phyloP scores from a whole-genome alignment of 192 early-diverging fungal genomes.

The Spizellomyces punctatus region DNA sequence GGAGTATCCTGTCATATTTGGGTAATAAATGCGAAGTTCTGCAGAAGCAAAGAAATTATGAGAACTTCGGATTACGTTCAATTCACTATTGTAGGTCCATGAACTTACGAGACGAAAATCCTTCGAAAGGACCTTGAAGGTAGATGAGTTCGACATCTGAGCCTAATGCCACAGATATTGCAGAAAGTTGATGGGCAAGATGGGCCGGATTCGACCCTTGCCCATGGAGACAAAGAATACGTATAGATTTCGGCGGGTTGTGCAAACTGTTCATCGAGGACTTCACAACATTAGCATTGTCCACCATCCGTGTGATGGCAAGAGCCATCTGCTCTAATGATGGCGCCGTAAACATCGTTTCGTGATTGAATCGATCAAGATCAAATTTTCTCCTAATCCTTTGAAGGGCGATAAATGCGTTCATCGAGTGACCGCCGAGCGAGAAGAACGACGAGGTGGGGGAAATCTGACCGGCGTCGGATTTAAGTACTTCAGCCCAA shows the following conservation, averaged over 20 bases:
- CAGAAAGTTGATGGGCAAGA: neutral
- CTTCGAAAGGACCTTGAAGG: neutral
- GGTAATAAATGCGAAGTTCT: neutral
- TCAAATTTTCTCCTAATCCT: too few relatives aligned
- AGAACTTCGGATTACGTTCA: neutral
- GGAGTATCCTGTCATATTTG: neutral
- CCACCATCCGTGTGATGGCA: too few relatives aligned
- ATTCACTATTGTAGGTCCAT: neutral
- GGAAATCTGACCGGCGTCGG: neutral
- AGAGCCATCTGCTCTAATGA: too few relatives aligned
- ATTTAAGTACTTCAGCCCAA: conserved; percentile 8
- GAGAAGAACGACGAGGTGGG: conserved; percentile 36
- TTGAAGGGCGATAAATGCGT: too few relatives aligned
- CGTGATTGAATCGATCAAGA: too few relatives aligned
- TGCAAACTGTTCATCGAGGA: too few relatives aligned
- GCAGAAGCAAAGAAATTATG: neutral
- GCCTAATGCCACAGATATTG: too few relatives aligned
- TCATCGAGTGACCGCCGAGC: conserved; percentile 45
- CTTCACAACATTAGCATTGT: too few relatives aligned
- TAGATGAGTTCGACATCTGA: too few relatives aligned
- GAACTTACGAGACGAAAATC: neutral
- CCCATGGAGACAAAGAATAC: conserved; percentile 5
- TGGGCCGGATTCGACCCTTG: neutral
- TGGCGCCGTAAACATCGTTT: too few relatives aligned
- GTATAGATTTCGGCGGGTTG: too few relatives aligned